phyloP scores from a whole-genome alignment of 208 protist genomes.

The Herpetomonas samuelpessoai region DNA sequence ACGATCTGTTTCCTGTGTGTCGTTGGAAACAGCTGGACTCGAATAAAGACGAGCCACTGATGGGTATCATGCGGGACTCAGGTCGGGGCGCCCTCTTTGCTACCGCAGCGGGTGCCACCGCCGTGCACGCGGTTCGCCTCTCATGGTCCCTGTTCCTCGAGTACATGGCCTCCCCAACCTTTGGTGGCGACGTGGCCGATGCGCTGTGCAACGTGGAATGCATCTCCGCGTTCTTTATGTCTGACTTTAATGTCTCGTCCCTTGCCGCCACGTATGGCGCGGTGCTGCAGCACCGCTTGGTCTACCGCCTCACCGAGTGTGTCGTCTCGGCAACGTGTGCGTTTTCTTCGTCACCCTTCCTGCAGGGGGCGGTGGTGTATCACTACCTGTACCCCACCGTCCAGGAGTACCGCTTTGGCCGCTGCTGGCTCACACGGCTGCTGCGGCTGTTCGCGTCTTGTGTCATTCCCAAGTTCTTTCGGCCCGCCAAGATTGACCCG shows the following conservation, averaged over 20 bases:
- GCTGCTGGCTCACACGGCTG: constrained; percentile 43
- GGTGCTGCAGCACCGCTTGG: constrained; percentile 30
- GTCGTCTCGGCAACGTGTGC: constrained; percentile 33
- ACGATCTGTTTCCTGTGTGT: too few species aligned
- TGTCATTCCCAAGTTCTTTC: constrained; percentile 1
- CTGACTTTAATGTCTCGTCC: constrained; percentile 18
- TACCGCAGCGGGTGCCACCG: constrained; percentile 1
- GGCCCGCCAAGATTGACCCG: constrained; percentile 1
- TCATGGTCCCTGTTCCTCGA: constrained; percentile 43
- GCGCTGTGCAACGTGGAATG: constrained; percentile 28
- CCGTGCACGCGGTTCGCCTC: constrained; percentile 31
- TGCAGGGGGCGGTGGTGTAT: constrained; percentile 51
- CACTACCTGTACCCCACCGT: constrained; percentile 50
- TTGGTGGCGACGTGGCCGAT: constrained; percentile 44
- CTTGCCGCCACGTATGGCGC: constrained; percentile 23
- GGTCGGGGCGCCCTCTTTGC: constrained; percentile 7
- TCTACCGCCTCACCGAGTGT: constrained; percentile 56
- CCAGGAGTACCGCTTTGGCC: constrained; percentile 55
- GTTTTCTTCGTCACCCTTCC: constrained; percentile 19
- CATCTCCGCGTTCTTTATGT: constrained; percentile 18
- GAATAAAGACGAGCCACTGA: too few species aligned
- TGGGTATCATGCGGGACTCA: background rate
- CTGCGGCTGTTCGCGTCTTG: constrained; percentile 14
- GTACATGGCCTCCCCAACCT: constrained; percentile 47
- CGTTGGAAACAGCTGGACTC: too few species aligned